Conservation (phyloP, 78 protist genomes). For the Dictyostelium purpureum region DNA sequence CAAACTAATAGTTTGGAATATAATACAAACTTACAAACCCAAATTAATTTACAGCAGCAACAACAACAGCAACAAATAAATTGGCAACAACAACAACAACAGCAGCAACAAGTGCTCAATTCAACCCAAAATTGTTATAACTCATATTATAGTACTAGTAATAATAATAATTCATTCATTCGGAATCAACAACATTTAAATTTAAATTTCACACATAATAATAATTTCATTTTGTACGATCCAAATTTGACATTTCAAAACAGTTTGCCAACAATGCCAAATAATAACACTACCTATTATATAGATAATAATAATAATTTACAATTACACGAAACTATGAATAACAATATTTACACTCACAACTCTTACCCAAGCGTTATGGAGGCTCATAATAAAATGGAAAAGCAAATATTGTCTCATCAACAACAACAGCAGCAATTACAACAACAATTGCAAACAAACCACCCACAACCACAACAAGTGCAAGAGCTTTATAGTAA, state of each 20-base stretch:
- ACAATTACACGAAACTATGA: neutral
- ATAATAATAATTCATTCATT: too few relatives aligned
- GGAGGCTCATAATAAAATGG: too few relatives aligned
- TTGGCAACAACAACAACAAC: too few relatives aligned
- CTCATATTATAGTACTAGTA: too few relatives aligned
- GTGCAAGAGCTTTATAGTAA: neutral
- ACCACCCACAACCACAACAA: neutral
- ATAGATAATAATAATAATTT: neutral
- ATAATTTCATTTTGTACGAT: too few relatives aligned
- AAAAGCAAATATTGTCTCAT: too few relatives aligned
- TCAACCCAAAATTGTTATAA: too few relatives aligned
- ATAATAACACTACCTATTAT: neutral
- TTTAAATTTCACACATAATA: too few relatives aligned
- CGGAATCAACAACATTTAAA: too few relatives aligned
- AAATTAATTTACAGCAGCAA: neutral
- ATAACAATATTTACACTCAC: neutral
- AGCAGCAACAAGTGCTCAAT: too few relatives aligned
- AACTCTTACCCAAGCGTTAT: neutral
- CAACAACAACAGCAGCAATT: neutral
- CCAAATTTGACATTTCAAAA: neutral
- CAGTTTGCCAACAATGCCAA: neutral
- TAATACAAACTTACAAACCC: too few relatives aligned
- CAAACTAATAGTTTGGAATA: too few relatives aligned
- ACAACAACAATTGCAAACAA: neutral
- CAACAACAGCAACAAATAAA: neutral